phyloP scores from a whole-genome alignment of 2,329 filamentous ascomycete species.

The Trichoderma sp. region DNA sequence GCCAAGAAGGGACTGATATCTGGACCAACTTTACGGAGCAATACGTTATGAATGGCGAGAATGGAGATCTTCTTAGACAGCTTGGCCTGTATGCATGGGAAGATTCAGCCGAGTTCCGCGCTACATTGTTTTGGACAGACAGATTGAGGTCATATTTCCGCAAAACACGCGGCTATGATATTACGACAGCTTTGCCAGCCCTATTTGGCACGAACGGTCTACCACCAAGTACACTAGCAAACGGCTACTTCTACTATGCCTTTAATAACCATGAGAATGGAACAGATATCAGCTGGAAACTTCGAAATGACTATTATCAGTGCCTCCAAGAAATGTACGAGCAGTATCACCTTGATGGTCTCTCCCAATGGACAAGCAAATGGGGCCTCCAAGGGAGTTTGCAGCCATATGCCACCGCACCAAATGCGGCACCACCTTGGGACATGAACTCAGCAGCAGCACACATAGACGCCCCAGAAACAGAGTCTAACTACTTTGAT shows the following conservation, averaged over 20 bases:
- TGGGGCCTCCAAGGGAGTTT: constrained; percentile 2
- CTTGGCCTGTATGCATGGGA: constrained; percentile 6
- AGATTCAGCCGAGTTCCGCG: constrained; percentile 1
- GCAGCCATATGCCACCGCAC: constrained; percentile 1
- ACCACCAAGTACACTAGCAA: background rate
- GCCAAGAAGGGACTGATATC: constrained; percentile 1
- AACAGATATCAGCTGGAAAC: constrained; percentile 7
- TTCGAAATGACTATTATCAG: constrained; percentile 10
- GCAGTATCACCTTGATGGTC: background rate
- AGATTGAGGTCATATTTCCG: background rate
- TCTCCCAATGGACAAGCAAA: constrained; percentile 3
- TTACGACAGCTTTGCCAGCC: background rate
- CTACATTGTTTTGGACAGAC: constrained; percentile 5
- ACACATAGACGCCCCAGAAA: constrained; percentile 7
- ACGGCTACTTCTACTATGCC: constrained; percentile 6
- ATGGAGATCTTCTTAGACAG: background rate
- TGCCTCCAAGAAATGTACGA: constrained; percentile 6
- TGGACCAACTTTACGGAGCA: background rate
- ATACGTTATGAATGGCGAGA: constrained; percentile 1
- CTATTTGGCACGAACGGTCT: background rate
- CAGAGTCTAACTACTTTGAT: constrained; percentile 8
- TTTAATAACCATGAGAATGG: background rate
- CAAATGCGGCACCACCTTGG: background rate
- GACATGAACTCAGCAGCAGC: constrained; percentile 8
- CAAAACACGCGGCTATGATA: constrained; percentile 2